phyloP scores from a whole-genome alignment of 2,329 filamentous ascomycete genomes.

The Bipolaris victoriae region DNA sequence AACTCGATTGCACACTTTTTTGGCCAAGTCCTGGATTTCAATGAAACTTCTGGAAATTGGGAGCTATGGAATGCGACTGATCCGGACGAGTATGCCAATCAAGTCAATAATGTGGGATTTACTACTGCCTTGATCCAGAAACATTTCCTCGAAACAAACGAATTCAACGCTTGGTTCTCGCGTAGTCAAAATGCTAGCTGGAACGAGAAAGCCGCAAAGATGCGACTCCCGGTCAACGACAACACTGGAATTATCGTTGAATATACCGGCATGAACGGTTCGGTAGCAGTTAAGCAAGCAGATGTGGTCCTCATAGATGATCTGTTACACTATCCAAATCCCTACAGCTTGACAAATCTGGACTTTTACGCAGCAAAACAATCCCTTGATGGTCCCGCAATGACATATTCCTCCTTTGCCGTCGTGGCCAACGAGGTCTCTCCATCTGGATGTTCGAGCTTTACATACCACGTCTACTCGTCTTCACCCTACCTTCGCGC shows the following conservation, averaged over 20 bases:
- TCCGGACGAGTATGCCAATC: slow-evolving; percentile 73
- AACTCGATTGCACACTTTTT: slow-evolving; percentile 69
- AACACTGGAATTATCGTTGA: slow-evolving; percentile 67
- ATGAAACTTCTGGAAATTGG: slow-evolving; percentile 52
- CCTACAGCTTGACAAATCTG: slow-evolving; percentile 63
- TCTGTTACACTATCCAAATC: slow-evolving; percentile 65
- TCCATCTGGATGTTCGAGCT: slow-evolving; percentile 70
- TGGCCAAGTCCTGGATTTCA: slow-evolving; percentile 64
- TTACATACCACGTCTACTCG: slow-evolving; percentile 70
- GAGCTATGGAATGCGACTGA: slow-evolving; percentile 67
- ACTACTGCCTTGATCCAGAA: slow-evolving; percentile 68
- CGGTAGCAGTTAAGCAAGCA: slow-evolving; percentile 71
- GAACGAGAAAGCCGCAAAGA: slow-evolving; percentile 61
- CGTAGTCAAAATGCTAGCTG: slow-evolving; percentile 63
- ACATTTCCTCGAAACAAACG: slow-evolving; percentile 63
- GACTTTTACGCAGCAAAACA: slow-evolving; percentile 75
- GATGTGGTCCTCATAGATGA: slow-evolving; percentile 72
- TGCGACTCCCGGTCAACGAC: slow-evolving; percentile 61
- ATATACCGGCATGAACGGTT: slow-evolving; percentile 70
- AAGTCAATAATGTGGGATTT: slow-evolving; percentile 70
- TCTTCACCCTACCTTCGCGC: slow-evolving; percentile 68
- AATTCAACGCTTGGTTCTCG: slow-evolving; percentile 63
- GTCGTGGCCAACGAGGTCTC: slow-evolving; percentile 70
- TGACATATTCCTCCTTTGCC: slow-evolving; percentile 75
- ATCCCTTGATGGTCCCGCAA: slow-evolving; percentile 70